A percentile compares a stretch with the other conserved stretches of the same genome.
phyloP scores from a whole-genome alignment of 257 asterid species.

The Knoxia roxburghii region DNA sequence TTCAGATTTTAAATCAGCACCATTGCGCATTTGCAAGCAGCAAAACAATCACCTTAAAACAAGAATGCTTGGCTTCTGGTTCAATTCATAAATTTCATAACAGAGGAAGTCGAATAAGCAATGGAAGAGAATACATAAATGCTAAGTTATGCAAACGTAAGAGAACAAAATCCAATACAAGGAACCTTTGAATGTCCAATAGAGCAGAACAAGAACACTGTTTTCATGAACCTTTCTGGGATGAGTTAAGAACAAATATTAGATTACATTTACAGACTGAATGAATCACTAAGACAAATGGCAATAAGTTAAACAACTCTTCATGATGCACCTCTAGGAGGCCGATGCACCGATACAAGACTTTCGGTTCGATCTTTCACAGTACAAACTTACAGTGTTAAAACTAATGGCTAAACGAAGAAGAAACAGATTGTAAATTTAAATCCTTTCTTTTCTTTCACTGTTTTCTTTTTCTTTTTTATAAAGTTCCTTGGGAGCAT shows the following conservation, averaged over 20 bases:
- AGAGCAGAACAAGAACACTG: not conserved
- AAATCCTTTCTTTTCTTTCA: too few relatives aligned
- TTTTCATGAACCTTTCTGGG: not conserved
- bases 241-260: not conserved
- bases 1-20: too few relatives aligned
- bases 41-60: too few relatives aligned
- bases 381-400: not conserved
- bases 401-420: not conserved
- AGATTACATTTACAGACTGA: conserved; percentile 11
- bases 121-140: too few relatives aligned
- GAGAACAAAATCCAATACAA: too few relatives aligned
- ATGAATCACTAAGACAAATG: not conserved
- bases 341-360: not conserved
- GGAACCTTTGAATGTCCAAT: not conserved
- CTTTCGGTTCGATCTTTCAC: conserved; percentile 2
- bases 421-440: conserved; percentile 5
- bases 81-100: too few relatives aligned
- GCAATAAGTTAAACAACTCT: not conserved
- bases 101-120: too few relatives aligned
- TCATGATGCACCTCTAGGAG: not conserved
- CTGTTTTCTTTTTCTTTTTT: conserved; percentile 8
- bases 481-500: conserved; percentile 21
- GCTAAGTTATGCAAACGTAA: too few relatives aligned
- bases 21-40: too few relatives aligned
- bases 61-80: too few relatives aligned